These are phyloP conservation scores for Pichia sp. DNA, from an alignment of 1,139 yeast genomes.

Conservation along the genomic window DNA sequence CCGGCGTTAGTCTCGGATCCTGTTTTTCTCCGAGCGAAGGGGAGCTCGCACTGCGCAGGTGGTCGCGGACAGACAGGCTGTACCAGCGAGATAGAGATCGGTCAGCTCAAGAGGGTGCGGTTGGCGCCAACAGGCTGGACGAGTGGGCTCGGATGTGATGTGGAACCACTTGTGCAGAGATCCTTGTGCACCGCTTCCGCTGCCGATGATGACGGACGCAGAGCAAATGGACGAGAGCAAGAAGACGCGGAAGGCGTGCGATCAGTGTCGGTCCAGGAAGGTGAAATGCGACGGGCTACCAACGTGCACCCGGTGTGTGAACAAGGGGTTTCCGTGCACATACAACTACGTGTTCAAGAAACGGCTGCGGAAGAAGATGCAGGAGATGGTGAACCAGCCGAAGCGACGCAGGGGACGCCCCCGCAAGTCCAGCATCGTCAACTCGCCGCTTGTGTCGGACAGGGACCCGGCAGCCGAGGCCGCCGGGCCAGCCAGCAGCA, in stretches of 20 bases:
- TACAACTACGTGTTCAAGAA: conserved; percentile 33
- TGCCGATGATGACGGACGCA: background rate
- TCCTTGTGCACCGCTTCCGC: background rate
- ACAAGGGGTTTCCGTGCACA: conserved; percentile 39
- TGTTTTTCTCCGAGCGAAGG: too few relatives aligned
- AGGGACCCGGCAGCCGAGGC: background rate
- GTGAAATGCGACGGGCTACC: conserved; percentile 22
- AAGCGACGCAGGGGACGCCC: conserved; percentile 16
- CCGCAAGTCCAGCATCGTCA: background rate
- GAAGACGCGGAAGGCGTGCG: conserved; percentile 49
- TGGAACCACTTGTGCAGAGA: too few relatives aligned
- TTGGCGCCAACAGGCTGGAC: too few relatives aligned
- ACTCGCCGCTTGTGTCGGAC: background rate
- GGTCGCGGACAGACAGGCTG: too few relatives aligned
- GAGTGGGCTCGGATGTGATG: too few relatives aligned
- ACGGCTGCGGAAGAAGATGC: conserved; percentile 13
- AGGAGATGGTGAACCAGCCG: conserved; percentile 1
- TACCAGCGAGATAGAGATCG: too few relatives aligned
- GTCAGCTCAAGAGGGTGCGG: too few relatives aligned
- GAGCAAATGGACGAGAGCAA: conserved; percentile 29
- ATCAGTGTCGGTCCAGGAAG: conserved; percentile 28
- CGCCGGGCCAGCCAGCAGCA: background rate
- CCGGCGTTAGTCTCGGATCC: too few relatives aligned
- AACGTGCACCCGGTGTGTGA: conserved; percentile 15
- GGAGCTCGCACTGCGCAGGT: too few relatives aligned